Percentiles rank a stretch among this genome's conserved stretches.
These are phyloP conservation scores for Misopates orontium DNA, from an alignment of 257 asterid species.

Conservation along the genomic window DNA sequence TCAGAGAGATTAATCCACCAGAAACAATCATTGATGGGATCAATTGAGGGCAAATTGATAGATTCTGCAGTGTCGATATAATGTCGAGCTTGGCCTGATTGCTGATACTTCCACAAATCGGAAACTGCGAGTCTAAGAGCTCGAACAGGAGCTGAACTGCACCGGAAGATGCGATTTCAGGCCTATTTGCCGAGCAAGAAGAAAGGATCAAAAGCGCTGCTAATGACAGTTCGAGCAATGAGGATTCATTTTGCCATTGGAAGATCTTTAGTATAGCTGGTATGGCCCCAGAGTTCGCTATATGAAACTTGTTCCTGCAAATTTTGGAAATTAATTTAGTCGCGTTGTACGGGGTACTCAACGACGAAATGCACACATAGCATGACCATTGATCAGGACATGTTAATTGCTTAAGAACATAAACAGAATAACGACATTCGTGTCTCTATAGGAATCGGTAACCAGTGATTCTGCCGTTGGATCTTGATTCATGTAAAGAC, in stretches of 20 bases:
- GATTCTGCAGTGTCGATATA: slow-evolving; percentile 65
- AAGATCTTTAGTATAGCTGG: slow-evolving; percentile 50
- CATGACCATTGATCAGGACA: no score
- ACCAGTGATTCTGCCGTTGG: no score
- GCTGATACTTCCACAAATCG: slow-evolving; percentile 31
- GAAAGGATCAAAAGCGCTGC: slow-evolving; percentile 68
- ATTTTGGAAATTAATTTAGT: no score
- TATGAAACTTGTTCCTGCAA: slow-evolving; percentile 63
- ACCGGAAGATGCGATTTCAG: slow-evolving; percentile 62
- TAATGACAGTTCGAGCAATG: slow-evolving; percentile 51
- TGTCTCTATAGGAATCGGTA: no score
- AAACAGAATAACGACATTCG: no score
- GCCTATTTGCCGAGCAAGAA: slow-evolving; percentile 64
- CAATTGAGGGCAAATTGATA: slow-evolving; percentile 52
- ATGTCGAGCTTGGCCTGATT: slow-evolving; percentile 57
- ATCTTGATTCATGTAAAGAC: no score
- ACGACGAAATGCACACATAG: no score
- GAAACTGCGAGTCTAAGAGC: slow-evolving; percentile 35
- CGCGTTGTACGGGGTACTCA: no score
- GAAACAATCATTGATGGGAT: slow-evolving; percentile 45
- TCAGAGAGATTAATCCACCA: slow-evolving; percentile 44
- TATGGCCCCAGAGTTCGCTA: slow-evolving; percentile 63
- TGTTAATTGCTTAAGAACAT: no score
- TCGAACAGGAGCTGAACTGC: slow-evolving; percentile 49
- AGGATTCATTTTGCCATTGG: slow-evolving; percentile 40